Evolutionary conservation across 192 early-diverging fungal genomes (phyloP).

Genomic region (Coemansia aciculifera): DNA sequence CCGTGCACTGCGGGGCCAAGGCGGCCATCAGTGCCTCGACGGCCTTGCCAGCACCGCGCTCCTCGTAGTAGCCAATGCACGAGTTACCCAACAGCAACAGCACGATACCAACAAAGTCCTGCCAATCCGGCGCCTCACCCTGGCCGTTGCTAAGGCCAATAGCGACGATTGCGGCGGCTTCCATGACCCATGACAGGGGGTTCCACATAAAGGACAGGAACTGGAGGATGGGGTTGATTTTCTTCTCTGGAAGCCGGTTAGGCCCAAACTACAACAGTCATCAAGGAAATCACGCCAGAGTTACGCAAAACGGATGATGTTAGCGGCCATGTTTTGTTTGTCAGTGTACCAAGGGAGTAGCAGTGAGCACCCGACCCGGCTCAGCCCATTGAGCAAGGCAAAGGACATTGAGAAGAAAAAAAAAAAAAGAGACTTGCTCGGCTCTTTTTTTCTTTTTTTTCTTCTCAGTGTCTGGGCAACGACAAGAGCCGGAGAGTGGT

Average conservation of each 20-base stretch:
- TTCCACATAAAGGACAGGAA: constrained; percentile 88
- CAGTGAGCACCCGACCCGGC: not conserved
- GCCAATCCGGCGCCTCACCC: constrained; percentile 73
- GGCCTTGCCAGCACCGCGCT: constrained; percentile 86
- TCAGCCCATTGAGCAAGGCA: not conserved
- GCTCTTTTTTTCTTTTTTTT: not conserved
- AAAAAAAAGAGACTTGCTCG: not conserved
- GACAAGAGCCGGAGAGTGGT: not conserved
- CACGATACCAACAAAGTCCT: constrained; percentile 82
- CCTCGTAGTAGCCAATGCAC: constrained; percentile 85
- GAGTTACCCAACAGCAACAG: constrained; percentile 82
- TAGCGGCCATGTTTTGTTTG: not conserved
- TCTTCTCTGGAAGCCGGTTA: constrained; percentile 73
- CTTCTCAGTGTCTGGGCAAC: not conserved
- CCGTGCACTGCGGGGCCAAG: constrained; percentile 83
- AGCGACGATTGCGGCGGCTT: constrained; percentile 83
- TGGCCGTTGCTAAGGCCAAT: constrained; percentile 75
- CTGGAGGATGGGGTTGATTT: constrained; percentile 78
- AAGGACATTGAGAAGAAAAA: not conserved
- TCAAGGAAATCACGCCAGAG: constrained; percentile 8
- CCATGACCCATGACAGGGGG: constrained; percentile 80
- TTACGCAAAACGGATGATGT: not conserved
- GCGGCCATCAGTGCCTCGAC: constrained; percentile 94
- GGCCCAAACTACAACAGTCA: constrained; percentile 60
- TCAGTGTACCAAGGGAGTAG: not conserved